A percentile compares a stretch with the other conserved stretches of the same genome.
Conservation (phyloP, 1,284 basidiomycete species). For the Papiliotrema fonsecae region DNA sequence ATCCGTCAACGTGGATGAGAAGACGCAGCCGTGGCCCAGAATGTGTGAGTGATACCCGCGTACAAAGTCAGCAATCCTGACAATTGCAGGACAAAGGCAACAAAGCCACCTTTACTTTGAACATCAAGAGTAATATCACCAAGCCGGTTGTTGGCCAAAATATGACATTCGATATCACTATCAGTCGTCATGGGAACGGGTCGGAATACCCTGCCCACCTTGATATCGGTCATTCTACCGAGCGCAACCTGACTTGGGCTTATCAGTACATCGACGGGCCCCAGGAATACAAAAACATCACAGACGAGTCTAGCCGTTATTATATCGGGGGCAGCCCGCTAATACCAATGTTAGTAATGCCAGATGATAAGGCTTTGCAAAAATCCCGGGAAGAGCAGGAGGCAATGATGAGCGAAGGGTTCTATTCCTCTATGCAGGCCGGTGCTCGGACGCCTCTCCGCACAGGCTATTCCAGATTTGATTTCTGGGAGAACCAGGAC, state of each 20-base stretch:
- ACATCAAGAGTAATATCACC: background rate
- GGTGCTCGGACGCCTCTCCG: no score
- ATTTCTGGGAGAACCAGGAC: background rate
- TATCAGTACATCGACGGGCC: slow-evolving; percentile 4
- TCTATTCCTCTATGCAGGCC: background rate
- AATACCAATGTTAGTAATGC: background rate
- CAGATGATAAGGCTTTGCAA: background rate
- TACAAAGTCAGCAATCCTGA: background rate
- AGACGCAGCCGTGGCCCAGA: background rate
- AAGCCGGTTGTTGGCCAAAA: slow-evolving; percentile 6
- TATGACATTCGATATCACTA: slow-evolving; percentile 12
- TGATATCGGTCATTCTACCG: slow-evolving; percentile 3
- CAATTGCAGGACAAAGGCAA: slow-evolving; percentile 16
- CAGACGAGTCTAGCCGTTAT: background rate
- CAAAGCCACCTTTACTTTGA: slow-evolving; percentile 12
- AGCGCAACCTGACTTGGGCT: slow-evolving; percentile 10
- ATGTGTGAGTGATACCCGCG: background rate
- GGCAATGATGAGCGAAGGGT: background rate
- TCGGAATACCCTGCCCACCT: slow-evolving; percentile 17
- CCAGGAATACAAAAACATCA: slow-evolving; percentile 3
- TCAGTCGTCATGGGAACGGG: slow-evolving; percentile 21
- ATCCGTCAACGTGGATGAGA: no score
- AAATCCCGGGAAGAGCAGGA: background rate
- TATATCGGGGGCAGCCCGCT: background rate
- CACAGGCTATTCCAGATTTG: background rate